These are phyloP conservation scores for Zygoascus tannicola DNA, from an alignment of 805 yeast species.

Conservation along the genomic window DNA sequence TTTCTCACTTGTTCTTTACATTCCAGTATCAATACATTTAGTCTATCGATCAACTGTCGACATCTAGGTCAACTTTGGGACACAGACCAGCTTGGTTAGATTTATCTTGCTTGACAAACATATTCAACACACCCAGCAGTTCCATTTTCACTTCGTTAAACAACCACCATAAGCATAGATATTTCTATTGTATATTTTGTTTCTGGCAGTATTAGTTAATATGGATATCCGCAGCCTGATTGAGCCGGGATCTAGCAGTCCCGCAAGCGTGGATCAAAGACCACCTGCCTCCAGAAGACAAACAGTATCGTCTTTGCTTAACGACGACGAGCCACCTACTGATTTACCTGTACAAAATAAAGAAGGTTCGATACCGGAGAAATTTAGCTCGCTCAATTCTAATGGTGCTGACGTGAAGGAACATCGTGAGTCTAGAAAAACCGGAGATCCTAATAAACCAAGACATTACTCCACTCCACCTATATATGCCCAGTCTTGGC, in stretches of 20 bases:
- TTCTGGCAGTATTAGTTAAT: too few species aligned
- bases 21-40: too few species aligned
- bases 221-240: conserved; percentile 16
- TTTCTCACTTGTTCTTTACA: too few species aligned
- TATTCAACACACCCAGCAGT: too few species aligned
- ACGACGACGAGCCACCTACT: conserved; percentile 12
- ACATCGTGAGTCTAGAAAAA: background rate
- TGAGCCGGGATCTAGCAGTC: conserved; percentile 4
- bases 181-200: too few species aligned
- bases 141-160: too few species aligned
- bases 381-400: background rate
- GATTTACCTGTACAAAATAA: conserved; percentile 5
- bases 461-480: conserved; percentile 3
- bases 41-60: too few species aligned
- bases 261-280: background rate
- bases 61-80: too few species aligned
- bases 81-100: too few species aligned
- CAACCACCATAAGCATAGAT: too few species aligned
- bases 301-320: conserved; percentile 18
- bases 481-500: conserved; percentile 4
- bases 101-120: too few species aligned
- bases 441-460: conserved; percentile 1
- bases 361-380: conserved; percentile 2
- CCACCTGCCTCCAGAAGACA: conserved; percentile 10
- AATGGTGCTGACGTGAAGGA: background rate